Evolutionary conservation across 805 yeast species (phyloP), one percentile per base, ranked within the genome.

Genomic region (Candida ortonii): DNA sequence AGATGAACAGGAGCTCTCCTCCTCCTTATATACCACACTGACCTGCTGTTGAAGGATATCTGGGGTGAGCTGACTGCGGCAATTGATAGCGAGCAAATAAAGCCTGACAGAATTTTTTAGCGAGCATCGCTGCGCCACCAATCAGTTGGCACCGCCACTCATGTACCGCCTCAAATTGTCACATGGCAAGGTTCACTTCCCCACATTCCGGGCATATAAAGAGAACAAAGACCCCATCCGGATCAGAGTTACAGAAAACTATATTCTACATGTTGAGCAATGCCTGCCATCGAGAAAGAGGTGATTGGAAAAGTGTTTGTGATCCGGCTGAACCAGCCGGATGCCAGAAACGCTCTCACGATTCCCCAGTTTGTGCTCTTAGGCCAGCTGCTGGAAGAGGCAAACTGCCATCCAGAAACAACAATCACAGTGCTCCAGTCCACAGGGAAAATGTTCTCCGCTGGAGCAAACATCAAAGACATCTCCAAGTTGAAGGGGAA

Each of bases 381-480:
- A 32, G 85, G 81, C 2, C 67, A 72, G 37, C 62, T 71, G 9
- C 60, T 87, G 9, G 76, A 76, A 44, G 53, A 67, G 39, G 88
- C 95, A 0, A 80, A 84, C 39, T 54, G 62, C 5, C 80, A 84
- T 38, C 75, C 76, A 16, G 64, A 67, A 14, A 79, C 90, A 0
- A 51, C 71, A 6, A 70, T 76, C 16, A 87, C 96, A 2, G 62
- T 84, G 31, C 59, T 87, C 30, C 79, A 76, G 51, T 70, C 87
- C 21, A 67, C 82, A 0, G 95, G 95, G 0, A 67, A 80, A 38
- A 83, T 73, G 55, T 87, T 86, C 57, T 78, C 87, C 16, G 83
- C 95, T 6, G 96, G 96, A 16, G 96, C 95, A 14, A 80, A 86
- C 53, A 73, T 84, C 33, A 68, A 55, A 22, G 13, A 38, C 2